Evolutionary conservation across 2,329 filamentous ascomycete genomes (phyloP).

Genomic region (Gliomastix tumulicola): DNA sequence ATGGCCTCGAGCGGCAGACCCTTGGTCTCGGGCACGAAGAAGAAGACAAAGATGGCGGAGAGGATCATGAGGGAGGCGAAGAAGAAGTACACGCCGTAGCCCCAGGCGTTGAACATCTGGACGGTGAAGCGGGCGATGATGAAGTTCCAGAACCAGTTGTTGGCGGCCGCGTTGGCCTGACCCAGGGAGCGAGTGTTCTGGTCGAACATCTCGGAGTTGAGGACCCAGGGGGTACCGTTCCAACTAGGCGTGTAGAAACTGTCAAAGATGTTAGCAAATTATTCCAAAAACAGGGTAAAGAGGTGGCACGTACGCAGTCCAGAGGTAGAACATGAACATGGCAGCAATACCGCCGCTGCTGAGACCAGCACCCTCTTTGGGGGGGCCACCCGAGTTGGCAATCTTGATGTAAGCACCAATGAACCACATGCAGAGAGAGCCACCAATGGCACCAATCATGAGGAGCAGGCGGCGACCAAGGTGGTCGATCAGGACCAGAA

Average conservation of each 20-base stretch:
- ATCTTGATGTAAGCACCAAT: constrained; percentile 49
- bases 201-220: constrained; percentile 71
- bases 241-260: constrained; percentile 67
- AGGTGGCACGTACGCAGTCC: too few relatives aligned
- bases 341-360: constrained; percentile 44
- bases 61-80: constrained; percentile 57
- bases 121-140: constrained; percentile 61
- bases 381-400: constrained; percentile 12
- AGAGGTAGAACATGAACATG: constrained; percentile 62
- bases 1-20: constrained; percentile 57
- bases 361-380: constrained; percentile 16
- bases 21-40: constrained; percentile 61
- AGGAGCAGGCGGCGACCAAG: constrained; percentile 39
- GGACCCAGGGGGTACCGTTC: constrained; percentile 71
- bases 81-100: constrained; percentile 64
- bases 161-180: constrained; percentile 63
- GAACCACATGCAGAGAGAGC: constrained; percentile 54
- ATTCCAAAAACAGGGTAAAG: too few relatives aligned
- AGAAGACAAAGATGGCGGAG: constrained; percentile 52
- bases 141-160: constrained; percentile 71
- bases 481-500: constrained; percentile 56
- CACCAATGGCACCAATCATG: constrained; percentile 52
- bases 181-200: constrained; percentile 56
- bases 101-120: constrained; percentile 53
- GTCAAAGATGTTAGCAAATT: too few relatives aligned